Conservation (phyloP, 2,329 filamentous ascomycete species). For the Graphiopsis chlorocephala region DNA sequence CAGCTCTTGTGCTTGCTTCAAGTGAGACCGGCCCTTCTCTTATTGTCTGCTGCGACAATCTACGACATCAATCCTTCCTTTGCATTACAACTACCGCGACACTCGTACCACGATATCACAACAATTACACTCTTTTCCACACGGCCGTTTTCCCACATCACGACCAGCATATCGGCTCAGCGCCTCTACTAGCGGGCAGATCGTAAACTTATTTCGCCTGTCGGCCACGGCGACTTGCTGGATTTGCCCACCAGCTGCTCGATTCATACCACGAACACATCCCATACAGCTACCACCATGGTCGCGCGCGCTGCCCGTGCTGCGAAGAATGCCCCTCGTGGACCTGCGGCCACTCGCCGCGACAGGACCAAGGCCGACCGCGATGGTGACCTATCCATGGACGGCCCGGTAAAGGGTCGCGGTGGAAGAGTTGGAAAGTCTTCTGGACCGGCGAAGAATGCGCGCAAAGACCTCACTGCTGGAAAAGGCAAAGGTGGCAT, state of each 20-base stretch:
- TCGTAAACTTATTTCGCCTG: constrained; percentile 5
- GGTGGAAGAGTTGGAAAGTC: constrained; percentile 29
- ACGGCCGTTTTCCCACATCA: not conserved
- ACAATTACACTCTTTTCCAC: not conserved
- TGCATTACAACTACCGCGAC: constrained; percentile 2
- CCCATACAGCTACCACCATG: constrained; percentile 13
- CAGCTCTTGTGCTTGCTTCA: constrained; percentile 4
- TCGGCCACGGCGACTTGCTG: not conserved
- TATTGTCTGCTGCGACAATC: constrained; percentile 9
- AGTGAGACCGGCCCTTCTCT: not conserved
- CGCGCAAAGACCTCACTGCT: constrained; percentile 19
- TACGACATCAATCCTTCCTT: constrained; percentile 5
- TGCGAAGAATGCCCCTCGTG: constrained; percentile 20
- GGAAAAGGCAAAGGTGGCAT: constrained; percentile 17
- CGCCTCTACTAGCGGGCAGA: not conserved
- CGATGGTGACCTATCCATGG: constrained; percentile 64
- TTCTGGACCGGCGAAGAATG: constrained; percentile 8
- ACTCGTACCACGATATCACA: not conserved
- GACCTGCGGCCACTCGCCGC: constrained; percentile 21
- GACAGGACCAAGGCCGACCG: constrained; percentile 42
- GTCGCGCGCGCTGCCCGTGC: constrained; percentile 17
- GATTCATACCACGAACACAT: not conserved
- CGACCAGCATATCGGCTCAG: not conserved
- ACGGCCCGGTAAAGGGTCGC: constrained; percentile 38
- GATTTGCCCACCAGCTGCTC: constrained; percentile 1